Base-by-base conservation (phyloP, 352 stramenopile genomes). In the Elongisporangium undulatum region DNA sequence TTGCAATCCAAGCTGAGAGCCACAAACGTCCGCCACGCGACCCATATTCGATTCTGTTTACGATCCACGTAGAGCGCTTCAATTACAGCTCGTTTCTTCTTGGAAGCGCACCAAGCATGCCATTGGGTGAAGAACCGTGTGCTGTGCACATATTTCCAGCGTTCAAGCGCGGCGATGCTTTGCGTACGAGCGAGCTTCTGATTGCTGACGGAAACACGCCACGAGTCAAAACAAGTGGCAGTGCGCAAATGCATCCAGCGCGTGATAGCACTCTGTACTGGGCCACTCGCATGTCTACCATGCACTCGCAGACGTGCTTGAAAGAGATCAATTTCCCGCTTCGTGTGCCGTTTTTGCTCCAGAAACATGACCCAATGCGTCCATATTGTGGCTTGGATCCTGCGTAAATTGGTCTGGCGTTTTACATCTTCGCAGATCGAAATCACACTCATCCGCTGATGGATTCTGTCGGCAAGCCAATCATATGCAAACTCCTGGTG, bases 71-170 rank as follows among this genome's bases (percentile, higher is more conserved):
- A 45, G 8, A 77, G 20, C 23, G 62, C 50, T 17, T 50, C 49
- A 57, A 70, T 23, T 0, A 49, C 50, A 49, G 52, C 51, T 38
- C 63, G 56, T 7, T 64, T 62, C 12, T 72, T 74, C 19, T 48
- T 54, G 16, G 10, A 26, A n/a, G 24, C 7, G 13, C 15, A 26
- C 4, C 55, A 48, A 23, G 41, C 23, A 4, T 8, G 39, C 2
- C 9, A 48, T 8, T 10, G 20, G 4, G 10, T 26, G 16, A 24
- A 19, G 12, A 24, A 13, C 0, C 23, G 22, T 45, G 34, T 5
- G 12, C 34, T 45, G 12, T 45, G 34, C 34, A 45, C 34, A 45
- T 16, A 17, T 45, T 45, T 45, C 34, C 34, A 45, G 34, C 34
- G 34, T 45, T 45, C 34, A 45, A 45, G 34, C 12, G 34, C 34